Evolutionary conservation across 306 rosid genomes (phyloP), one percentile per base, ranked within the genome.

Genomic region (Herpetospermum pedunculosum): DNA sequence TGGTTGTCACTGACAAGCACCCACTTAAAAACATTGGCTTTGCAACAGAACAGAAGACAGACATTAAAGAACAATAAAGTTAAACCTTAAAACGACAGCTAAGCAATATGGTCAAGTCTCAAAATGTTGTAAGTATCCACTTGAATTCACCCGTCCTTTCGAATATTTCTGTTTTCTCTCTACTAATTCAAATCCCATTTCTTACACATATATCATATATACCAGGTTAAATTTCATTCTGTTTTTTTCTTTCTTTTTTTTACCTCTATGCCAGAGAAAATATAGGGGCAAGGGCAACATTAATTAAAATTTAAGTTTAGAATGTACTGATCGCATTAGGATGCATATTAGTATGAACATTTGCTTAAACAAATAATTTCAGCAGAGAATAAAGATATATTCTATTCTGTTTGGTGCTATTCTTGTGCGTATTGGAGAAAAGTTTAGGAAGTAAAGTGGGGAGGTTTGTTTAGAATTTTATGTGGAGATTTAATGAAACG

Each of bases 31-130:
- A 68, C 73, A 67, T 40, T 67, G 72, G 52, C 72, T 21, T 41
- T 38, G 49, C 72, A 68, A 68, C 73, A n/a, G n/a, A n/a, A n/a
- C n/a, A n/a, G n/a, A n/a, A n/a, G n/a, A n/a, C n/a, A 68, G 54
- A 43, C 73, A 68, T 68, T 68, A 68, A 68, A 68, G 23, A 68
- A 68, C 73, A 68, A 43, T 41, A 46, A 68, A 67, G 73, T 44
- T 43, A n/a, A n/a, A 43, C 73, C 73, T 68, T 68, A 68, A 68
- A 68, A 43, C 73, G 73, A 68, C 73, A 68, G 35, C 53, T 68
- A 43, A 68, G 54, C 73, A n/a, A n/a, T n/a, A 12, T 67, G n/a
- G 73, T 41, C 53, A 67, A 25, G 52, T n/a, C 34, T 67, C 71
- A 38, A 65, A 44, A 37, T 37, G 30, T 67, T 67, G 72, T 67